Percentiles rank a stretch among this genome's conserved stretches.
Evolutionary conservation across 2,329 filamentous ascomycete species (phyloP).

Genomic region (Madurella mycetomatis): DNA sequence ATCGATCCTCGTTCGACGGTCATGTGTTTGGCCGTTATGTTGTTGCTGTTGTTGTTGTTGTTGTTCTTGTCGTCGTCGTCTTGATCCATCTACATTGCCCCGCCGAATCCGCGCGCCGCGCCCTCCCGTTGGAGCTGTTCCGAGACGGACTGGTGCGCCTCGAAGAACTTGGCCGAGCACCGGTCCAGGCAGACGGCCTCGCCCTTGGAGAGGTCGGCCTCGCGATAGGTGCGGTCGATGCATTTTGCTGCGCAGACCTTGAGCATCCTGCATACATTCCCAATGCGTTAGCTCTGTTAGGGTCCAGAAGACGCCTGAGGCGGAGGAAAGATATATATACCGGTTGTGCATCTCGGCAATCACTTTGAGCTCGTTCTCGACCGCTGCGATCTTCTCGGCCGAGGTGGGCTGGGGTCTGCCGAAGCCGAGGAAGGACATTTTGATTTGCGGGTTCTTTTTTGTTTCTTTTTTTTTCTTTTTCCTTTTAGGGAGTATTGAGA

Average conservation of each 20-base stretch:
- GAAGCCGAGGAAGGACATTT: constrained; percentile 36
- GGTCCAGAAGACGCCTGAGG: too few species aligned
- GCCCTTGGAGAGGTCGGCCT: constrained; percentile 96
- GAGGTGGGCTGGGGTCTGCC: constrained; percentile 77
- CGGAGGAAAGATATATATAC: constrained; percentile 44
- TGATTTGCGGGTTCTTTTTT: constrained; percentile 12
- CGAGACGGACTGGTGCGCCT: constrained; percentile 95
- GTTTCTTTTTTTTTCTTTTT: too few species aligned
- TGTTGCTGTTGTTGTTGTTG: neutral
- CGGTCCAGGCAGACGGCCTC: constrained; percentile 97
- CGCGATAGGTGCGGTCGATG: constrained; percentile 86
- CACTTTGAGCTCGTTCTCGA: constrained; percentile 97
- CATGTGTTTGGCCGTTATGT: neutral
- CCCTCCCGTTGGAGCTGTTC: constrained; percentile 94
- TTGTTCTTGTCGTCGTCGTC: neutral
- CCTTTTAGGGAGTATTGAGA: too few species aligned
- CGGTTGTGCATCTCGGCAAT: constrained; percentile 97
- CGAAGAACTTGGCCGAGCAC: constrained; percentile 97
- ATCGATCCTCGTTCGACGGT: neutral
- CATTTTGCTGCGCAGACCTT: constrained; percentile 92
- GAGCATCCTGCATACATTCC: constrained; percentile 68
- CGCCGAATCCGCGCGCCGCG: constrained; percentile 56
- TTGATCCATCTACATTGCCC: constrained; percentile 20
- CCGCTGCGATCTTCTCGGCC: constrained; percentile 93
- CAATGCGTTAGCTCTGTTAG: too few species aligned